These are phyloP conservation scores for Yamagishiella unicocca DNA, from an alignment of 139 green algal genomes.

Conservation along the genomic window DNA sequence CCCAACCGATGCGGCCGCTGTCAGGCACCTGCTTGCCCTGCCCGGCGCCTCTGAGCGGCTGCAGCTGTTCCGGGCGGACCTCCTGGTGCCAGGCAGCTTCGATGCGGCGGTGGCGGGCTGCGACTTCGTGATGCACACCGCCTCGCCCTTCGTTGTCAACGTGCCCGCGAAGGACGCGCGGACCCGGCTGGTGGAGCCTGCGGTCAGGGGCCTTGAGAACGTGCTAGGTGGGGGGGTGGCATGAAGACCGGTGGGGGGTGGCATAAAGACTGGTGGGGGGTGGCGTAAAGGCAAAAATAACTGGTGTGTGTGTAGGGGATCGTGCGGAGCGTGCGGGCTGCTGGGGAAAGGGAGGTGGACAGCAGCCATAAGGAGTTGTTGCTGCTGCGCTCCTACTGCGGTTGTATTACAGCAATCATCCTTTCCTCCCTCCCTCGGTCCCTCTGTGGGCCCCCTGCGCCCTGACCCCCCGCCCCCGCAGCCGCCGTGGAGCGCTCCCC, in stretches of 20 bases:
- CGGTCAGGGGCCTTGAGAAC: slow-evolving; percentile 62
- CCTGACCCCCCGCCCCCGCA: not conserved
- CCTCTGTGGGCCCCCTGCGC: too few relatives aligned
- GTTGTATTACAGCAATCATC: too few relatives aligned
- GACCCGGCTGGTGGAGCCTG: slow-evolving; percentile 60
- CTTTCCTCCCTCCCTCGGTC: too few relatives aligned
- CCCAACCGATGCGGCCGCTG: not conserved
- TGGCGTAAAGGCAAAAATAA: too few relatives aligned
- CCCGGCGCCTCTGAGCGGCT: slow-evolving; percentile 51
- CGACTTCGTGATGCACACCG: slow-evolving; percentile 69
- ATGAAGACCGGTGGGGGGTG: not conserved
- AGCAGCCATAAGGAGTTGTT: too few relatives aligned
- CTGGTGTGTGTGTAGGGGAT: too few relatives aligned
- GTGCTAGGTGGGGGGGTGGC: slow-evolving; percentile 53
- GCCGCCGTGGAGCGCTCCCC: slow-evolving; percentile 48
- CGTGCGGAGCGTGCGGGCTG: too few relatives aligned
- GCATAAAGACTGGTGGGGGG: not conserved
- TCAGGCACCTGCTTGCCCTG: slow-evolving; percentile 50
- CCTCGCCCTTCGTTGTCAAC: slow-evolving; percentile 58
- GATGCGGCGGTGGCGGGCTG: slow-evolving; percentile 55
- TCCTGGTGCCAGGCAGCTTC: slow-evolving; percentile 47
- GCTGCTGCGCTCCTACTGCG: too few relatives aligned
- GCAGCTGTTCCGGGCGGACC: slow-evolving; percentile 61
- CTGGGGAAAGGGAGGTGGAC: too few relatives aligned
- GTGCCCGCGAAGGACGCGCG: slow-evolving; percentile 29